These are phyloP conservation scores for Pythium biforme DNA, from an alignment of 352 stramenopile species.

Conservation along the genomic window DNA sequence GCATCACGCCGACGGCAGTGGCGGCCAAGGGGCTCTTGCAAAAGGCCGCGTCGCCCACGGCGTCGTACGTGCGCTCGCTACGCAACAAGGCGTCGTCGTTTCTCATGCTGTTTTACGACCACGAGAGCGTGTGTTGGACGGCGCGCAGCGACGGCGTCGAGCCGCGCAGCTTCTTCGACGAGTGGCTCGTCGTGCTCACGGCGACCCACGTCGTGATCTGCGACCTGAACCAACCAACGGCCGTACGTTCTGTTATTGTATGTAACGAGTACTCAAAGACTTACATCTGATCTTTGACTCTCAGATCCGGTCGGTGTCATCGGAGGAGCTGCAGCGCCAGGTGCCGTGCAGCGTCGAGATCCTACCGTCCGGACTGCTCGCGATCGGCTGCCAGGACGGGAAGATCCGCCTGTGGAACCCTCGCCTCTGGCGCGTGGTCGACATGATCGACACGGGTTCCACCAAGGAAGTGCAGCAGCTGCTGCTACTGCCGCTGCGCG, in stretches of 20 bases:
- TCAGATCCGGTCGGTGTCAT: slow-evolving; percentile 38
- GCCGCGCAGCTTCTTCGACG: slow-evolving; percentile 57
- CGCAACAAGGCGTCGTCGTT: slow-evolving; percentile 41
- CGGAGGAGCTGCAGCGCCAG: slow-evolving; percentile 64
- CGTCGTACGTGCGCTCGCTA: slow-evolving; percentile 53
- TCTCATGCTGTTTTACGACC: slow-evolving; percentile 75
- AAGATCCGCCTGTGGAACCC: slow-evolving; percentile 73
- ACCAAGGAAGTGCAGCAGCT: slow-evolving; percentile 69
- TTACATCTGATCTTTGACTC: not conserved
- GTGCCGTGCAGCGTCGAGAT: slow-evolving; percentile 57
- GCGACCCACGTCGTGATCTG: slow-evolving; percentile 63
- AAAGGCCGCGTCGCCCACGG: slow-evolving; percentile 37
- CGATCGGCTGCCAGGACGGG: slow-evolving; percentile 73
- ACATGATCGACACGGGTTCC: slow-evolving; percentile 61
- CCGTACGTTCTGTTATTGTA: slow-evolving; percentile 26
- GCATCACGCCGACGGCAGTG: slow-evolving; percentile 14
- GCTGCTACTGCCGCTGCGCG: slow-evolving; percentile 45
- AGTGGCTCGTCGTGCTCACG: slow-evolving; percentile 66
- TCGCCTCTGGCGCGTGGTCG: slow-evolving; percentile 55
- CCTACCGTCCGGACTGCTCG: slow-evolving; percentile 58
- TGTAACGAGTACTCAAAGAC: not conserved
- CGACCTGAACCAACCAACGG: slow-evolving; percentile 64
- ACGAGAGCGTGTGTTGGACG: slow-evolving; percentile 55
- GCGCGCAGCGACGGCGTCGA: slow-evolving; percentile 35
- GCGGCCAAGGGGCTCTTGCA: slow-evolving; percentile 39